Evolutionary conservation across 345 rosid species (phyloP).

Genomic region (Lepidium sativum): DNA sequence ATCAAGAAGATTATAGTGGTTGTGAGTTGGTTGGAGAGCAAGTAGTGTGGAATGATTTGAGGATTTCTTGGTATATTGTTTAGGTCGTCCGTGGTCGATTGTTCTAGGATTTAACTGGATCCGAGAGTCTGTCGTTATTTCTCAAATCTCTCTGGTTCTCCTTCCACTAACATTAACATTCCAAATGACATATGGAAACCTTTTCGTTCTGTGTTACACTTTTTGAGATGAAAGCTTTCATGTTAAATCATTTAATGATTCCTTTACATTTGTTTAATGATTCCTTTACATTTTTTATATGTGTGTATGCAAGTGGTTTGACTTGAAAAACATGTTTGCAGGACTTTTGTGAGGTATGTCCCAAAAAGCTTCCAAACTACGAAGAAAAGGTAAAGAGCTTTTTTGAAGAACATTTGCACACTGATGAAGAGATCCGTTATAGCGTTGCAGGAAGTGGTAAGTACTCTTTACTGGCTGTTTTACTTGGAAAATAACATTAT

Average conservation of each 20-base stretch:
- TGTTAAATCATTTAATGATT: not conserved
- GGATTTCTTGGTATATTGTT: not conserved
- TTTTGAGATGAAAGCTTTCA: not conserved
- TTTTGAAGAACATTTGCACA: constrained; percentile 91
- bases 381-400: constrained; percentile 80
- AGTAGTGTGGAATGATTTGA: not conserved
- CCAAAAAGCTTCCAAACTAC: constrained; percentile 80
- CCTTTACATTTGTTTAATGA: not conserved
- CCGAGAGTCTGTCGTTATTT: not conserved
- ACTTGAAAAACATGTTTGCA: constrained; percentile 11
- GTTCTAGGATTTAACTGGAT: not conserved
- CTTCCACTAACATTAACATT: too few relatives aligned
- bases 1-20: not conserved
- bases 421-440: constrained; percentile 95
- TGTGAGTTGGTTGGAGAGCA: not conserved
- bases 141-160: not conserved
- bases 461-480: not conserved
- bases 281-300: not conserved
- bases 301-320: not conserved
- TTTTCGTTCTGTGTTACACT: not conserved
- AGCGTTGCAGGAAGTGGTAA: constrained; percentile 90
- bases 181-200: not conserved
- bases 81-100: not conserved
- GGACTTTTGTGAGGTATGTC: constrained; percentile 89
- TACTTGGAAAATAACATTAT: not conserved